Base-by-base conservation (phyloP, 192 early-diverging fungal genomes). In the Podila clonocystis region DNA sequence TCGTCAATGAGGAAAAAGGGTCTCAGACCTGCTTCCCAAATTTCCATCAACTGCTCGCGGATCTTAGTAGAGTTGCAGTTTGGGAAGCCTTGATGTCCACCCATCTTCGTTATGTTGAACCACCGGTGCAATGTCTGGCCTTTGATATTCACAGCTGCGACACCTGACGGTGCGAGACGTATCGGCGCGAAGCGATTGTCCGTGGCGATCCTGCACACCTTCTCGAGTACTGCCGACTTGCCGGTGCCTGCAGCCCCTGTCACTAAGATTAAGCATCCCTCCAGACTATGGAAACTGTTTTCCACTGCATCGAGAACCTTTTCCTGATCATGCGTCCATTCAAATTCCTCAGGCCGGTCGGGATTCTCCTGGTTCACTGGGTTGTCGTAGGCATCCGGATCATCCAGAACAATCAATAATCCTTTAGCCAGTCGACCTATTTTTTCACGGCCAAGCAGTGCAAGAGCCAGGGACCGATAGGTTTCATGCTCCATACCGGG, bases 221-320 rank as follows among this genome's bases (percentile, higher is more conserved):
- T n/a, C 20, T 62, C 12, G 4, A 74, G 41, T 28, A 74, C 33
- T 0, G 60, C 60, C 2, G 73, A 74, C 33, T 63, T 74, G 4
- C 73, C 73, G 9, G 66, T 68, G 6, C 66, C 73, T 17, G 73
- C 73, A 2, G 65, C 38, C 6, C 73, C 73, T 58, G 73, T 74
- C 48, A 74, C 66, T 5, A 74, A 52, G 50, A 72, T 72, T 0
- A 29, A 30, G 31, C 70, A 72, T 29, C 61, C 61, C 15, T 72
- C 38, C 11, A 2, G 1, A 1, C n/a, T 19, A n/a, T 3, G 24
- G 19, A 57, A 5, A 20, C 60, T 13, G 3, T 34, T 11, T 28
- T 29, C 12, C 15, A 63, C 62, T 33, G 7, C 31, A 6, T 72
- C 70, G 15, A 63, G 29, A 62, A 71, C 69, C 4, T 26, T 63